A percentile compares a stretch with the other conserved stretches of the same genome.
Conservation (phyloP, 2,329 filamentous ascomycete genomes). For the Cladosporium sphaerospermum region DNA sequence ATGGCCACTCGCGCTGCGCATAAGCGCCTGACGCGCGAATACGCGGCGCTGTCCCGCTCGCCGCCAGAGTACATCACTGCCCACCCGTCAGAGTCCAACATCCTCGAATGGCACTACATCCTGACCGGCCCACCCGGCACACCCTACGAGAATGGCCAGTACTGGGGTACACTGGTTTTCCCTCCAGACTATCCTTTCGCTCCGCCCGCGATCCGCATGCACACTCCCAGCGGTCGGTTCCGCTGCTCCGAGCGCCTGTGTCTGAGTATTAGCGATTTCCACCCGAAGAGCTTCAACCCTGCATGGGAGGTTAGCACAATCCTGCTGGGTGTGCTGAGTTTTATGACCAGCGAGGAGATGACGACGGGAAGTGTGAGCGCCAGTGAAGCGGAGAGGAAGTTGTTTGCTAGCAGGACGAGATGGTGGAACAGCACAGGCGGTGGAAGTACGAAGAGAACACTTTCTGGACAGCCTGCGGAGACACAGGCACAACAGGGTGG, state of each 20-base stretch:
- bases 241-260: constrained; percentile 87
- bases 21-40: constrained; percentile 35
- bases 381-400: constrained; percentile 67
- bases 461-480: constrained; percentile 30
- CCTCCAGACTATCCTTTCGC: constrained; percentile 96
- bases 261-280: constrained; percentile 94
- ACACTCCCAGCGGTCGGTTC: constrained; percentile 93
- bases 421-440: constrained; percentile 98
- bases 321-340: constrained; percentile 84
- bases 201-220: constrained; percentile 96
- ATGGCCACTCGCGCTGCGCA: constrained; percentile 36
- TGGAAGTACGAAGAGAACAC: constrained; percentile 56
- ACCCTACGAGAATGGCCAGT: constrained; percentile 89
- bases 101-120: constrained; percentile 47
- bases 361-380: constrained; percentile 85
- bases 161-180: constrained; percentile 96
- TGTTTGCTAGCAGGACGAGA: constrained; percentile 67
- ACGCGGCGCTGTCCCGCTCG: constrained; percentile 30
- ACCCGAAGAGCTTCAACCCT: constrained; percentile 96
- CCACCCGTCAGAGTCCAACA: constrained; percentile 30
- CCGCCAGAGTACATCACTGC: constrained; percentile 31
- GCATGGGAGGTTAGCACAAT: constrained; percentile 98
- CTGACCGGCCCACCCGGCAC: constrained; percentile 91
- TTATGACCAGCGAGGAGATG: constrained; percentile 99
- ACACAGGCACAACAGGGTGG: constrained; percentile 38